Evolutionary conservation across 257 asterid species (phyloP).

Genomic region (Przewalskia tangutica): DNA sequence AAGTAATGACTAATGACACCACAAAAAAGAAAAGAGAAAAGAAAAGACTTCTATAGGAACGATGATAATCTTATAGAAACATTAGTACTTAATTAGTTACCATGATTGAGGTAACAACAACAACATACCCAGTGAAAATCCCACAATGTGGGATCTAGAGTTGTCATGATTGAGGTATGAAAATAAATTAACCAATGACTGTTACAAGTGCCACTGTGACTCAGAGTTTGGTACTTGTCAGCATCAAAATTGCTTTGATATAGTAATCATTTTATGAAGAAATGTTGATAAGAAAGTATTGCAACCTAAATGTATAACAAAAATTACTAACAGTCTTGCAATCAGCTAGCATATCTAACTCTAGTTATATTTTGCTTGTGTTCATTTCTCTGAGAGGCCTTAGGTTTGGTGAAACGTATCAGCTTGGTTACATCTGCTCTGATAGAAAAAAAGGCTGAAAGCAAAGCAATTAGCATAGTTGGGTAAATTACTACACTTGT

Average conservation of each 20-base stretch:
- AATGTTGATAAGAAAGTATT: background rate
- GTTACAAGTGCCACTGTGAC: background rate
- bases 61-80: no score
- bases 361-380: constrained; percentile 16
- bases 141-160: no score
- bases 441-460: constrained; percentile 35
- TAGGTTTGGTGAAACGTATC: constrained; percentile 8
- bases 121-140: no score
- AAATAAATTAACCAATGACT: background rate
- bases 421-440: constrained; percentile 48
- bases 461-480: constrained; percentile 34
- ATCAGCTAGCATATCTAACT: background rate
- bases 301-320: background rate
- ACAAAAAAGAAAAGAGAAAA: no score
- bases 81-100: background rate
- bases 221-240: background rate
- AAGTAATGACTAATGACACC: no score
- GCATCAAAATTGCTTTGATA: background rate
- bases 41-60: no score
- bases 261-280: background rate
- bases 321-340: background rate
- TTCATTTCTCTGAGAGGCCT: background rate
- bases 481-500: constrained; percentile 22
- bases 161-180: background rate
- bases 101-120: background rate